Percentiles rank a stretch among this genome's conserved stretches.
Conservation (phyloP, 345 rosid genomes). For the Corymbia maculata region DNA sequence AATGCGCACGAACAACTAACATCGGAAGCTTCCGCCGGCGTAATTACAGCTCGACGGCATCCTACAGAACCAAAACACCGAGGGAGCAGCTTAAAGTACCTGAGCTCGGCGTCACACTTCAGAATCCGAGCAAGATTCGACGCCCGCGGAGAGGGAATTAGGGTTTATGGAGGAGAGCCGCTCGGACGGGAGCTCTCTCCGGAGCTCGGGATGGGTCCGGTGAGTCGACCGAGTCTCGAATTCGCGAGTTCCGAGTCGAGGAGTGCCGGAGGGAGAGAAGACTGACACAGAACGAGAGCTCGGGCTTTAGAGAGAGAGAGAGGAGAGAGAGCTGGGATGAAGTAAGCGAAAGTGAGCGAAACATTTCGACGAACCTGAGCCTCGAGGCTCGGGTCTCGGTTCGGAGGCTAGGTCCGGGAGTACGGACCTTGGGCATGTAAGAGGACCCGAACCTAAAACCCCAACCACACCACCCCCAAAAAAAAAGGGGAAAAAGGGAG, state of each 20-base stretch:
- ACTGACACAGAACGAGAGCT: slow-evolving; percentile 12
- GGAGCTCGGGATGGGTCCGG: slow-evolving; percentile 15
- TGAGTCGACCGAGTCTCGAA: not conserved
- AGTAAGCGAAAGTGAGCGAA: slow-evolving; percentile 41
- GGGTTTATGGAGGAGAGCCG: slow-evolving; percentile 29
- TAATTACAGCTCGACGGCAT: not conserved
- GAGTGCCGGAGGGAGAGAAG: slow-evolving; percentile 14
- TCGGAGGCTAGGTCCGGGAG: not conserved
- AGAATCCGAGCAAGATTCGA: slow-evolving; percentile 6
- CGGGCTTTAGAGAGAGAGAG: slow-evolving; percentile 6
- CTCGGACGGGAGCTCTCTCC: not conserved
- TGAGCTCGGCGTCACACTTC: not conserved
- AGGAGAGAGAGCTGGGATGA: slow-evolving; percentile 3
- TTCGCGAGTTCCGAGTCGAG: not conserved
- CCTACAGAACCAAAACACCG: not conserved
- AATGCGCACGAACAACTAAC: not conserved
- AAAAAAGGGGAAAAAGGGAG: not conserved
- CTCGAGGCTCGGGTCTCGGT: slow-evolving; percentile 7
- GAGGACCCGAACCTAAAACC: not conserved
- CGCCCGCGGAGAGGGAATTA: slow-evolving; percentile 1
- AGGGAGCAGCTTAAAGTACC: not conserved
- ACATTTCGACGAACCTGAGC: slow-evolving; percentile 48
- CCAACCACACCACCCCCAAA: not conserved
- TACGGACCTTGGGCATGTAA: not conserved
- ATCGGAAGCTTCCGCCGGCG: not conserved